Evolutionary conservation across 2,329 filamentous ascomycete genomes (phyloP), one percentile per base, ranked within the genome.

Genomic region (Gliomastix tumulicola): DNA sequence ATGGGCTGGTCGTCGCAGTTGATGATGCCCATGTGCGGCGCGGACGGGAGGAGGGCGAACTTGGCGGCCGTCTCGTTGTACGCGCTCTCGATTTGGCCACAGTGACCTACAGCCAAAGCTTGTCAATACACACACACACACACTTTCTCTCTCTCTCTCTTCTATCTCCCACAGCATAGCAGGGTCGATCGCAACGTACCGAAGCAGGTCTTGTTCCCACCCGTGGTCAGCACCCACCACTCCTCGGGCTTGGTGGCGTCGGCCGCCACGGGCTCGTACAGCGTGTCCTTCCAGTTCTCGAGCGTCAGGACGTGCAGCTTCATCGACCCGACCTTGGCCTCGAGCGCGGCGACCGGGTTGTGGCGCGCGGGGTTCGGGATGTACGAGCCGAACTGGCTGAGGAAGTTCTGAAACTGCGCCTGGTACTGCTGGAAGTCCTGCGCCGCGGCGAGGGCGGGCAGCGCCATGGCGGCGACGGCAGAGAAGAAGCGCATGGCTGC

Each of bases 171-270:
- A n/a, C n/a, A n/a, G n/a, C n/a, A n/a, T n/a, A n/a, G n/a, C n/a
- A n/a, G n/a, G n/a, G n/a, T n/a, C n/a, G n/a, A n/a, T n/a, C n/a
- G n/a, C n/a, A 36, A 49, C 69, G 40, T 63, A 78, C 75, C 73
- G 54, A 73, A 82, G 65, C 85, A 90, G 21, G 84, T 88, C 65
- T 79, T 82, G 69, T 89, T 88, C 48, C 82, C 70, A 38, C 85
- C 85, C 9, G 79, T 84, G 47, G 87, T 63, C 47, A 84, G 70
- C 42, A 90, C 66, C 69, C 84, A 80, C 82, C 82, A 88, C 61
- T 88, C 81, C 60, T 83, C 81, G 6, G 84, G 81, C 43, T 68
- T 71, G 10, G 74, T 73, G 43, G 74, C 71, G 20, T 61, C 74
- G 8, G 75, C 60, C 42, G 76, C 66, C 40, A 83, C 76, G 21